These are phyloP conservation scores for Penicillium sp. DNA, from an alignment of 2,329 filamentous ascomycete genomes.

Conservation along the genomic window DNA sequence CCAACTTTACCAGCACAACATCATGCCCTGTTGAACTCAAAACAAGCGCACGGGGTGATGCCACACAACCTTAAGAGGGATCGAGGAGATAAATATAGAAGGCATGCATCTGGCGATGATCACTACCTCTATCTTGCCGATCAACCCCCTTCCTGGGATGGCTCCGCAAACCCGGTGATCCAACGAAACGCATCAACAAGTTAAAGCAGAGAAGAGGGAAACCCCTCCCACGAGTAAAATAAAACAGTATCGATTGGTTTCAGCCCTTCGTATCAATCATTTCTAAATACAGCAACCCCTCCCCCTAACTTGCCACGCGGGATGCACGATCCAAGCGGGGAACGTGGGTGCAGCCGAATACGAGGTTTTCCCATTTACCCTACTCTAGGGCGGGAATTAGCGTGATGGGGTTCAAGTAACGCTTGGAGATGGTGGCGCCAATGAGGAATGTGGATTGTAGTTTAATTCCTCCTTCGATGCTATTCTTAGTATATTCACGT, in stretches of 20 bases:
- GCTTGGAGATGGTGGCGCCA: neutral
- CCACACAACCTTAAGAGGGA: neutral
- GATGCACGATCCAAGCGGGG: conserved; percentile 4
- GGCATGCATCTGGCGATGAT: neutral
- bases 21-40: neutral
- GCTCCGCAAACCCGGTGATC: neutral
- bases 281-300: neutral
- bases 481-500: conserved; percentile 3
- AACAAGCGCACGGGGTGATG: neutral
- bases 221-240: neutral
- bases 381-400: neutral
- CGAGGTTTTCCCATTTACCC: conserved; percentile 5
- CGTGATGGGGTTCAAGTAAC: neutral
- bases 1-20: neutral
- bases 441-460: conserved; percentile 2
- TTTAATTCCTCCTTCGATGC: neutral
- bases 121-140: conserved; percentile 1
- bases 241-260: neutral
- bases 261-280: neutral
- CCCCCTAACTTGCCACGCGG: conserved; percentile 1
- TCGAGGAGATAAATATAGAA: conserved; percentile 4
- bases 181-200: neutral
- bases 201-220: neutral
- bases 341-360: conserved; percentile 16
- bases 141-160: neutral